A percentile compares a stretch with the other conserved stretches of the same genome.
Conservation (phyloP, 2,329 filamentous ascomycete species). For the Neopestalotiopsis rosae region DNA sequence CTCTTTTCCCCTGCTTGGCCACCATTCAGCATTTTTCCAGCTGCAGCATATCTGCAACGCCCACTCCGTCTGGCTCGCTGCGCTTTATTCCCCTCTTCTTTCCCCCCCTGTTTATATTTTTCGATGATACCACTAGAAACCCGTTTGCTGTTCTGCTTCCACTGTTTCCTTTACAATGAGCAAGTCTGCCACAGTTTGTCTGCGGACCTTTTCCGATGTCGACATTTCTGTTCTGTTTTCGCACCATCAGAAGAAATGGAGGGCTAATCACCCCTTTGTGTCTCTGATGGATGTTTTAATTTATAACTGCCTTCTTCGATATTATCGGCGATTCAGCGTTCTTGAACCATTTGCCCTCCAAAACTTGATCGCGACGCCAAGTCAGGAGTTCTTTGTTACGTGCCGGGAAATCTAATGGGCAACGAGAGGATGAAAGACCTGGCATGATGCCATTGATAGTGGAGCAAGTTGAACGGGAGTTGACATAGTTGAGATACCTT, state of each 20-base stretch:
- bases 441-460: constrained; percentile 6
- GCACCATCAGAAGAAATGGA: background rate
- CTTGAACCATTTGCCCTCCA: background rate
- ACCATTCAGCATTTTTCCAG: background rate
- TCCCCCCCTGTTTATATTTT: constrained; percentile 25
- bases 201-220: background rate
- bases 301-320: background rate
- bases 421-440: constrained; percentile 9
- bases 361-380: background rate
- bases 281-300: background rate
- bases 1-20: background rate
- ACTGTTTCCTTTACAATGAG: constrained; percentile 20
- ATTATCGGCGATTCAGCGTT: background rate
- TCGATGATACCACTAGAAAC: constrained; percentile 42
- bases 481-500: constrained; percentile 13
- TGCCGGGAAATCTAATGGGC: constrained; percentile 6
- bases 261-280: background rate
- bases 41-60: background rate
- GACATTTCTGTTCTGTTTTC: background rate
- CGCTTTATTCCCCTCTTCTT: constrained; percentile 7
- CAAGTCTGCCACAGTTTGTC: background rate
- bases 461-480: background rate
- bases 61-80: constrained; percentile 28
- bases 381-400: constrained; percentile 1
- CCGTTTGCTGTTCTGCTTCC: background rate